phyloP scores from a whole-genome alignment of 169 alveolate genomes.

The Theileria sp. region DNA sequence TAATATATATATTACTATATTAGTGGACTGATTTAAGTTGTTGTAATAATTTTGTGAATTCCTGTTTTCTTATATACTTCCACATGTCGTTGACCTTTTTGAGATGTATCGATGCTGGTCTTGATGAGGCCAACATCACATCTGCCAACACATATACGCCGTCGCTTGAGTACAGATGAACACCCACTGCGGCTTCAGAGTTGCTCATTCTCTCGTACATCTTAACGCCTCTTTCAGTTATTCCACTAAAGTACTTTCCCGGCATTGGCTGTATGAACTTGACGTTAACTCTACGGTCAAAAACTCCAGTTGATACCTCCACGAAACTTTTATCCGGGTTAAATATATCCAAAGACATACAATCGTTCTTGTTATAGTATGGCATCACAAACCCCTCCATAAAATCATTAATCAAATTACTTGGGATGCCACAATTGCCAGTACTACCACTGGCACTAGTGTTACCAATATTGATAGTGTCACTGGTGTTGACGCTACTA shows the following conservation, averaged over 20 bases:
- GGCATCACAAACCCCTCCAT: not conserved
- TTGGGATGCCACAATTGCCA: too few relatives aligned
- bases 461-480: too few relatives aligned
- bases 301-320: not conserved
- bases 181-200: not conserved
- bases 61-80: not conserved
- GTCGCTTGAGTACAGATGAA: not conserved
- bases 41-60: not conserved
- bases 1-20: too few relatives aligned
- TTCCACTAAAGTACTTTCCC: not conserved
- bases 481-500: too few relatives aligned
- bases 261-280: constrained; percentile 6
- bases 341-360: not conserved
- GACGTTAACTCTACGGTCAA: not conserved
- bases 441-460: not conserved
- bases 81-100: not conserved
- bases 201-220: not conserved
- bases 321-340: not conserved
- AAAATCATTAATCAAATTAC: not conserved
- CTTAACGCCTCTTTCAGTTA: not conserved
- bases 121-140: constrained; percentile 8
- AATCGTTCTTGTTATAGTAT: not conserved
- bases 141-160: not conserved
- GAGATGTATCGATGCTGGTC: constrained; percentile 10
- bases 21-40: not conserved